A percentile compares a stretch with the other conserved stretches of the same genome.
Conservation (phyloP, 2,329 filamentous ascomycete species). For the Bisporella sp. region DNA sequence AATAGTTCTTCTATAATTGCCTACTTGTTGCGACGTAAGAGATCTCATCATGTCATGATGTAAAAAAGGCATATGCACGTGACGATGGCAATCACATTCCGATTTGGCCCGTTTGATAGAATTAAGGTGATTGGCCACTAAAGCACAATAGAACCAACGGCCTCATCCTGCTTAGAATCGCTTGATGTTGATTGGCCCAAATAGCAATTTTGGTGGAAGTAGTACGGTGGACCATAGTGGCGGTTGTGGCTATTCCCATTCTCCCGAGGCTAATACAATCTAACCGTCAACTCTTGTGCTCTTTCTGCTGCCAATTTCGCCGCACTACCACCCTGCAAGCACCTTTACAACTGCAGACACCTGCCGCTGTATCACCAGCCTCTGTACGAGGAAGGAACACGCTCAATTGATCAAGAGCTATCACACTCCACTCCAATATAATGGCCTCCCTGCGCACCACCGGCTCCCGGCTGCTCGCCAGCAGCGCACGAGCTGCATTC, state of each 20-base stretch:
- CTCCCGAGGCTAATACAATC: not conserved
- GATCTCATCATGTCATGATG: not conserved
- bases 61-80: not conserved
- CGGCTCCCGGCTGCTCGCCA: constrained; percentile 8
- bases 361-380: not conserved
- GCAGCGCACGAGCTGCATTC: constrained; percentile 4
- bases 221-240: not conserved
- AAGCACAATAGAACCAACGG: not conserved
- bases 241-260: not conserved
- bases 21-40: not conserved
- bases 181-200: not conserved
- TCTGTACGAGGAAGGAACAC: not conserved
- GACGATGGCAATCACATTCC: not conserved
- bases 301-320: not conserved
- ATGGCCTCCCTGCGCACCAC: constrained; percentile 11
- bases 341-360: not conserved
- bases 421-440: not conserved
- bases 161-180: not conserved
- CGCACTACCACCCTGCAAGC: not conserved
- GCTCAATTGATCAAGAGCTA: not conserved
- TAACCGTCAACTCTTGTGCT: not conserved
- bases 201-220: no score
- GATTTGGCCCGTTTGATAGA: not conserved
- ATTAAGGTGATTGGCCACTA: no score
- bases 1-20: no score